These are phyloP conservation scores for Thielaviopsis euricoi DNA, from an alignment of 2,329 filamentous ascomycete genomes.

Conservation along the genomic window DNA sequence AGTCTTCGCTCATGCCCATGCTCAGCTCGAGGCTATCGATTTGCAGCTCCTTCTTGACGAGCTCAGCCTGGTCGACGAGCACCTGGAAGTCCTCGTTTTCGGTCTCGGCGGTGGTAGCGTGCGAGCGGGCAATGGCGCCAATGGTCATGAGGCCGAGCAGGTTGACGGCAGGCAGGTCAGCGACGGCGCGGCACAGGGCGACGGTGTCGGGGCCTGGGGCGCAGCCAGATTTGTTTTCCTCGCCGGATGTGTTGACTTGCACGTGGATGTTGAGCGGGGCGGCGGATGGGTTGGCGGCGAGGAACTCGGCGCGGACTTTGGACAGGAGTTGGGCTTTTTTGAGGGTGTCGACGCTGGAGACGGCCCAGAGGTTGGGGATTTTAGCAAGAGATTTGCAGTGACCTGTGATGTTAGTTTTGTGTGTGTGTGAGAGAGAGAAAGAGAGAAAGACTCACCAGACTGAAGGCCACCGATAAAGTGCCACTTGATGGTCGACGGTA, in stretches of 20 bases:
- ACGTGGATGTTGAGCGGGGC: slow-evolving; percentile 55
- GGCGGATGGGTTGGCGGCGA: slow-evolving; percentile 22
- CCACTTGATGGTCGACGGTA: slow-evolving; percentile 69
- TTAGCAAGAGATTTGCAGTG: slow-evolving; percentile 80
- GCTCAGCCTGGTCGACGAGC: slow-evolving; percentile 53
- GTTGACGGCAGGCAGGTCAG: slow-evolving; percentile 54
- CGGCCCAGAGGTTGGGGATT: slow-evolving; percentile 78
- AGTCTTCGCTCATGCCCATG: slow-evolving; percentile 98
- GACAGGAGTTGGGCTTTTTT: slow-evolving; percentile 81
- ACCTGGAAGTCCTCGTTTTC: slow-evolving; percentile 80
- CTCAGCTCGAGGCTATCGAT: slow-evolving; percentile 58
- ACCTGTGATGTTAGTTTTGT: slow-evolving; percentile 31
- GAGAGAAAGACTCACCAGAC: slow-evolving; percentile 31
- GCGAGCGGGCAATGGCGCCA: slow-evolving; percentile 76
- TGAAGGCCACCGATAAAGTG: slow-evolving; percentile 95
- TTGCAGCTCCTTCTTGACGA: slow-evolving; percentile 38
- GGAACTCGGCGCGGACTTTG: slow-evolving; percentile 50
- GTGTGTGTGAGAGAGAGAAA: slow-evolving; percentile 1
- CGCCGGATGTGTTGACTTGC: slow-evolving; percentile 89
- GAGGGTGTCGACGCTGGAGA: slow-evolving; percentile 71
- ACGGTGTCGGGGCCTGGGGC: slow-evolving; percentile 45
- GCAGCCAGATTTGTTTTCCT: slow-evolving; percentile 71
- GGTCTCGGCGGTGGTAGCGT: slow-evolving; percentile 53
- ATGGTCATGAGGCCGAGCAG: slow-evolving; percentile 92
- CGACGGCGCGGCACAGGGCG: slow-evolving; percentile 53